Base-by-base conservation (phyloP, 352 stramenopile genomes). In the Globisporangium middletonii region DNA sequence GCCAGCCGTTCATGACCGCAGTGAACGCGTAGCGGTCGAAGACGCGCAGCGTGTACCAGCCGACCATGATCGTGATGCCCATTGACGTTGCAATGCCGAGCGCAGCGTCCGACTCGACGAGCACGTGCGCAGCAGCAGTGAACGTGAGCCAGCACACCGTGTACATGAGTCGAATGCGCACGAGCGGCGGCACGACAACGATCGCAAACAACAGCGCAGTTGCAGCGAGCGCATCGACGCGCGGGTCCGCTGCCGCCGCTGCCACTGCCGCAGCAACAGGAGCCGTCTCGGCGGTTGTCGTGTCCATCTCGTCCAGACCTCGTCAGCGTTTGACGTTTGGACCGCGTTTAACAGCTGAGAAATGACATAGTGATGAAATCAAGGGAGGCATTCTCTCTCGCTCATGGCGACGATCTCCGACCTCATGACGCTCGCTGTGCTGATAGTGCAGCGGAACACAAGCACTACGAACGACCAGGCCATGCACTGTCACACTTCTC, bases 11-110 rank as follows among this genome's bases (percentile, higher is more conserved):
- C 18, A 93, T 63, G 26, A 86, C 71, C 16, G 83, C 79, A 2
- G 75, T 86, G 67, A 93, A 93, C 4, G 79, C 81, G 46, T 74
- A 80, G 41, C 83, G 79, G 59, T 93, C 83, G 58, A 90, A 89
- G 15, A 89, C 61, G n/a, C 83, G 81, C 46, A 93, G 68, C 33
- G 79, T 83, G 69, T 91, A 92, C 83, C 83, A 93, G 13, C 81
- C 80, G 51, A 90, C 80, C 83, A 93, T 93, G 63, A 93, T 83
- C 37, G 83, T 91, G 67, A 86, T 83, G 37, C 83, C 79, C 72
- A 89, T 89, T 43, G 83, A 86, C 18, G 83, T 89, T 33, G 82
- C 75, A 33, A 93, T 81, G 55, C 80, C 83, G 16, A 88, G 71
- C 43, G 76, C 77, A 4, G 79, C 75, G 37, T 85, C 64, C 12